Evolutionary conservation across 495 filamentous ascomycete species (phyloP), one percentile per base, ranked within the genome.

Genomic region (Aspergillus olivimuriae): DNA sequence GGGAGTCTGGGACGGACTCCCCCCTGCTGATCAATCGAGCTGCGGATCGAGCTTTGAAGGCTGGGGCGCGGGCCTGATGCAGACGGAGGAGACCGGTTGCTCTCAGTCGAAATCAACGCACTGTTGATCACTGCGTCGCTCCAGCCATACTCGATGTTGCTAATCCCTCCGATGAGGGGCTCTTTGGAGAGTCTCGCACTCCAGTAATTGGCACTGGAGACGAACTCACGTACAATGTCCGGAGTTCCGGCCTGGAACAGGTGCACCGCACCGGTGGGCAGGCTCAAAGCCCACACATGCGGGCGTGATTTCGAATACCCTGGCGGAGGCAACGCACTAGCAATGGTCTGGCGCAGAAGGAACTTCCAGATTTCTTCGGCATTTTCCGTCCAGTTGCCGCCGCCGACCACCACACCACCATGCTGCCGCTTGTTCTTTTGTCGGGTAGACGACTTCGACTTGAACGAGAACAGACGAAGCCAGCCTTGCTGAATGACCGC

Each of bases 91-190:
- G 60, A 61, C 24, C 63, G 54, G 39, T 53, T 63, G 48, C 72
- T 70, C 41, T 82, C 75, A 15, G 66, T 53, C 23, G 65, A 61
- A 39, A 86, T 69, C 24, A 87, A 64, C 9, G 83, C 80, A 36
- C 77, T 76, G 53, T 94, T 91, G 56, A 95, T 81, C 51, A 95
- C 75, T n/a, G 76, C 70, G 35, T 95, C 90, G 42, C 86, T 84
- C 92, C 94, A 97, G 43, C 92, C 92, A 58, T 96, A 96, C 61
- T 99, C 94, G 39, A 97, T 83, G 55, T 96, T 99, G 66, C 87
- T 94, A 55, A 97, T 83, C 48, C 88, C 91, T 19, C 91, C 92
- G 7, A 89, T 76, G 4, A 97, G 69, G 9, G 92, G 92, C 48
- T 95, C 86, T 47, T 95, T 96, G 55, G 87, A 94, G 7, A 97